Base-by-base conservation (phyloP, 805 yeast genomes). In the Helenozyma rhizophorensis region DNA sequence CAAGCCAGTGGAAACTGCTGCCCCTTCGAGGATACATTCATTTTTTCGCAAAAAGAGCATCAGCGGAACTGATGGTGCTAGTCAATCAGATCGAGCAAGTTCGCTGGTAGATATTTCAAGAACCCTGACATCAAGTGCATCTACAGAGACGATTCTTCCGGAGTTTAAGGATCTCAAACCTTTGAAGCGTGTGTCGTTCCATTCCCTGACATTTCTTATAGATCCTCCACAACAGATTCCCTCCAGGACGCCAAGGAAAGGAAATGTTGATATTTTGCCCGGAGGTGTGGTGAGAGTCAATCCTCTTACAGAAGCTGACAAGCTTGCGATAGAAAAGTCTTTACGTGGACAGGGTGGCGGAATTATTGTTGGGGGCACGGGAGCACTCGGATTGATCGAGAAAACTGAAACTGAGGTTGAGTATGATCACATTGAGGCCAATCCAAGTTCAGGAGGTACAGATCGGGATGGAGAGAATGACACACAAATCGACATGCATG, bases 201-300 rank as follows among this genome's bases (percentile, higher is more conserved):
- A 65, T 40, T 55, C 63, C 22, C 54, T 59, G 24, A 65, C 70
- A 1, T 66, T 66, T 34, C 50, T 62, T 24, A 63, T 66, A 13
- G 70, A 66, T 34, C 97, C 97, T 2, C 68, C 68, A 2, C 97
- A 89, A 51, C 96, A 88, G 53, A 83, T 89, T 40, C 97, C 97
- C 2, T 83, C 95, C 2, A 65, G 95, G 50, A 72, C 70, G 39
- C 96, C 97, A 6, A 69, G 80, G 43, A 70, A 72, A 46, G 96
- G 97, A 6, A 82, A 86, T 50, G 88, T 66, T 36, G 72, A 77
- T 44, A 64, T 78, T 1, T 48, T 70, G 31, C 58, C 71, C n/a
- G 70, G 68, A 45, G 85, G 84, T 0, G 56, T 66, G 1, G 65
- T 77, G 11, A 65, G 70, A 6, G 63, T 78, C 13, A 73, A 74